Percentiles rank a stretch among this genome's conserved stretches.
Evolutionary conservation across 768 basidiomycete species (phyloP).

Genomic region (Boletus tylopilopsis): DNA sequence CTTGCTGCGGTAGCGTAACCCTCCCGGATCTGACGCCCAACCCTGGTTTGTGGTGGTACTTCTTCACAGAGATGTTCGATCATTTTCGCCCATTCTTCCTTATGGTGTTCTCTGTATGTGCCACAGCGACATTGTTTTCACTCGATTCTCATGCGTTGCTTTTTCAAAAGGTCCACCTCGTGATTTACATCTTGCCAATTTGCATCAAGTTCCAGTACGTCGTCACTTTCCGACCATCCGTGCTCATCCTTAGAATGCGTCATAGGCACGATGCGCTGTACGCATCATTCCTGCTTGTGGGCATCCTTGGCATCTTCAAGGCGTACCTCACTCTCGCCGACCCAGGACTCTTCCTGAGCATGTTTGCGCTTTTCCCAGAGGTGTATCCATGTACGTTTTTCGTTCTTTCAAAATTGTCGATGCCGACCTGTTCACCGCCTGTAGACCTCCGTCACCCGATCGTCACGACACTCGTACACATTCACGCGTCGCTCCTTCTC

Average conservation of each 20-base stretch:
- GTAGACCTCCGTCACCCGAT: constrained; percentile 84
- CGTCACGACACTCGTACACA: constrained; percentile 75
- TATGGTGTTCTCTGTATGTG: constrained; percentile 83
- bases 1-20: constrained; percentile 48
- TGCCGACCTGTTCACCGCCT: neutral
- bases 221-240: neutral
- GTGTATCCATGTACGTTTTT: constrained; percentile 68
- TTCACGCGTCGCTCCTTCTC: constrained; percentile 80
- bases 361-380: constrained; percentile 83
- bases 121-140: neutral
- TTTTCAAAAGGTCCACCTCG: constrained; percentile 67
- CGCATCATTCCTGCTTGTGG: constrained; percentile 70
- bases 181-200: constrained; percentile 79
- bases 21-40: constrained; percentile 92
- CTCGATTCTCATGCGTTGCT: neutral
- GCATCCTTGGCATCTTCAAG: constrained; percentile 82
- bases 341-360: constrained; percentile 78
- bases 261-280: constrained; percentile 81
- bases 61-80: constrained; percentile 99
- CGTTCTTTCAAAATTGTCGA: too few species aligned
- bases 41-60: constrained; percentile 97
- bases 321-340: constrained; percentile 90
- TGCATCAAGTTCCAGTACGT: constrained; percentile 85
- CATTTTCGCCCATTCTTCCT: constrained; percentile 96
- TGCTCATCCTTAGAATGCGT: neutral